These are phyloP conservation scores for Amanita phalloides DNA, from an alignment of 768 basidiomycete genomes.

Conservation along the genomic window DNA sequence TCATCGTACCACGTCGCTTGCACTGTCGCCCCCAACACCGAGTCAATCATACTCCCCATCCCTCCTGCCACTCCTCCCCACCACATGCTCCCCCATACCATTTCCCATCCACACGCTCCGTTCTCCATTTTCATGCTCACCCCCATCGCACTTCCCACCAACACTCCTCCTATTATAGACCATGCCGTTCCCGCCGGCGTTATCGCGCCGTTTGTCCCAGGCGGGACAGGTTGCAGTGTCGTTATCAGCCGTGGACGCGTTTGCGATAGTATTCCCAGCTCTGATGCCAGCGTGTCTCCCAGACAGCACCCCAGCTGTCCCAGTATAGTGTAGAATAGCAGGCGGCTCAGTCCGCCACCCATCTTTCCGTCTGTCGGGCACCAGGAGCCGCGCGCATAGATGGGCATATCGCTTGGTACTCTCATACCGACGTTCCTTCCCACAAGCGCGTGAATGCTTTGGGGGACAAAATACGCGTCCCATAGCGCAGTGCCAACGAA, in stretches of 20 bases:
- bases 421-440: conserved; percentile 16
- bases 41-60: conserved; percentile 82
- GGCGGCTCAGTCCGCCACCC: conserved; percentile 44
- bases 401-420: conserved; percentile 6
- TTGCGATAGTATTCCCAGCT: conserved; percentile 78
- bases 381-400: conserved; percentile 38
- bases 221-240: conserved; percentile 62
- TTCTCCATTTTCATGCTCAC: conserved; percentile 53
- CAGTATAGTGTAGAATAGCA: conserved; percentile 50
- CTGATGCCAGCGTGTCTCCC: conserved; percentile 89
- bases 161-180: conserved; percentile 59
- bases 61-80: conserved; percentile 64
- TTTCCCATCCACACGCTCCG: conserved; percentile 29
- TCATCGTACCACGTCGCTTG: conserved; percentile 75
- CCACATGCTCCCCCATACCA: conserved; percentile 32
- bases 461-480: conserved; percentile 47
- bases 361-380: conserved; percentile 45
- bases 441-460: conserved; percentile 24
- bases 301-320: conserved; percentile 88
- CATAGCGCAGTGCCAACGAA: conserved; percentile 49
- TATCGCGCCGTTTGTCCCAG: conserved; percentile 87
- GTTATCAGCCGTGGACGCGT: conserved; percentile 69
- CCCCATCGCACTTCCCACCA: conserved; percentile 59
- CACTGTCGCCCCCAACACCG: conserved; percentile 77
- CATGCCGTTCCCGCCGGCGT: conserved; percentile 66